Percentiles rank a stretch among this genome's conserved stretches.
Evolutionary conservation across 768 basidiomycete genomes (phyloP).

Genomic region (Trametes villosa): DNA sequence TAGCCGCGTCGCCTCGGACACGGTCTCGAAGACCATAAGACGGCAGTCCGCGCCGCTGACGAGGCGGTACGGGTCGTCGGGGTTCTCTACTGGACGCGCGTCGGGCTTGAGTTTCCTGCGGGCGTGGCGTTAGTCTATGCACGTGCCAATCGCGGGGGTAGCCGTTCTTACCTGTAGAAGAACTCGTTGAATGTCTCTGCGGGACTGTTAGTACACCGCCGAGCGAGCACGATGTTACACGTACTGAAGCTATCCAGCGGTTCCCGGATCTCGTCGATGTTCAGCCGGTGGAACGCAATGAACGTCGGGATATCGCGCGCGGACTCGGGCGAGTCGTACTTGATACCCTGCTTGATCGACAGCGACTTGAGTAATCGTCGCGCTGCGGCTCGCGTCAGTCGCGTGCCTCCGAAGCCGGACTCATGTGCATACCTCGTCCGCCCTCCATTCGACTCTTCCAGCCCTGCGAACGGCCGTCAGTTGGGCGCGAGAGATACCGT

Average conservation of each 20-base stretch:
- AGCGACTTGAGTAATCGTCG: constrained; percentile 85
- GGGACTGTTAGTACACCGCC: not conserved
- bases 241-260: constrained; percentile 83
- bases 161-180: constrained; percentile 56
- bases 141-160: too few species aligned
- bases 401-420: not conserved
- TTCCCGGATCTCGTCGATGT: constrained; percentile 80
- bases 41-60: constrained; percentile 95
- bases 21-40: constrained; percentile 91
- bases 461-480: constrained; percentile 49
- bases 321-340: constrained; percentile 88
- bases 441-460: constrained; percentile 90
- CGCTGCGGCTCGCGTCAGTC: constrained; percentile 45
- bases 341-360: constrained; percentile 91
- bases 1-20: constrained; percentile 81
- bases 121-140: constrained; percentile 3
- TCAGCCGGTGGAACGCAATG: constrained; percentile 87
- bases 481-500: not conserved
- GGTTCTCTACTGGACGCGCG: constrained; percentile 75
- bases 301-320: constrained; percentile 84
- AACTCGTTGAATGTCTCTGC: constrained; percentile 92
- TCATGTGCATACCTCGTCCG: constrained; percentile 60
- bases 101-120: constrained; percentile 81
- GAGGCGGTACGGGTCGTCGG: constrained; percentile 74
- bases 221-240: constrained; percentile 32